Evolutionary conservation across 2,329 filamentous ascomycete genomes (phyloP).

Genomic region (Colletotrichum lupini): DNA sequence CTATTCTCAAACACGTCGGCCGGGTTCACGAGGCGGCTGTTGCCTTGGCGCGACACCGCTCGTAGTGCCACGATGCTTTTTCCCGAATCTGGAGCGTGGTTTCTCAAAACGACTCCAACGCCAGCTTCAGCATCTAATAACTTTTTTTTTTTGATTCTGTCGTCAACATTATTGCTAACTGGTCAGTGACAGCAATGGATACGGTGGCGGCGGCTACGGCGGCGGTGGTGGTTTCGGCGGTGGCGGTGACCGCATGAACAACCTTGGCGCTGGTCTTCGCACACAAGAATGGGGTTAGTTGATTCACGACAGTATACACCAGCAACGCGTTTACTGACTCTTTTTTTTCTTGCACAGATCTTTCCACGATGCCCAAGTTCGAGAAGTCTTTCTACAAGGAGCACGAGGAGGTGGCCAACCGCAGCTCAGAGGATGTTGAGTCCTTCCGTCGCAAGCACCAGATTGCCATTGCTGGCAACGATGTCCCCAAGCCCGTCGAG

Average conservation of each 20-base stretch:
- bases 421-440: slow-evolving; percentile 83
- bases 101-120: not conserved
- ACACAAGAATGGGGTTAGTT: slow-evolving; percentile 87
- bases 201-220: slow-evolving; percentile 51
- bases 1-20: slow-evolving; percentile 37
- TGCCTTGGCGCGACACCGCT: slow-evolving; percentile 7
- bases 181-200: slow-evolving; percentile 60
- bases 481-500: slow-evolving; percentile 93
- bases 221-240: slow-evolving; percentile 58
- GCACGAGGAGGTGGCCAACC: slow-evolving; percentile 79
- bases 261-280: slow-evolving; percentile 88
- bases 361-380: slow-evolving; percentile 87
- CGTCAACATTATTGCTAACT: slow-evolving; percentile 48
- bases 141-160: slow-evolving; percentile 3
- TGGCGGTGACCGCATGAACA: slow-evolving; percentile 93
- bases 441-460: slow-evolving; percentile 87
- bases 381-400: slow-evolving; percentile 99
- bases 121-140: not conserved
- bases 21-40: slow-evolving; percentile 36
- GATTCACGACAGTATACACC: slow-evolving; percentile 38
- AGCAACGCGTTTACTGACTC: slow-evolving; percentile 38
- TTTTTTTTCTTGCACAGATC: slow-evolving; percentile 63
- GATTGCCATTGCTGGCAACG: slow-evolving; percentile 82
- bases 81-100: not conserved
- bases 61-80: not conserved